Conservation (phyloP, 2,329 filamentous ascomycete genomes). For the Chrysoporthe cubensis region DNA sequence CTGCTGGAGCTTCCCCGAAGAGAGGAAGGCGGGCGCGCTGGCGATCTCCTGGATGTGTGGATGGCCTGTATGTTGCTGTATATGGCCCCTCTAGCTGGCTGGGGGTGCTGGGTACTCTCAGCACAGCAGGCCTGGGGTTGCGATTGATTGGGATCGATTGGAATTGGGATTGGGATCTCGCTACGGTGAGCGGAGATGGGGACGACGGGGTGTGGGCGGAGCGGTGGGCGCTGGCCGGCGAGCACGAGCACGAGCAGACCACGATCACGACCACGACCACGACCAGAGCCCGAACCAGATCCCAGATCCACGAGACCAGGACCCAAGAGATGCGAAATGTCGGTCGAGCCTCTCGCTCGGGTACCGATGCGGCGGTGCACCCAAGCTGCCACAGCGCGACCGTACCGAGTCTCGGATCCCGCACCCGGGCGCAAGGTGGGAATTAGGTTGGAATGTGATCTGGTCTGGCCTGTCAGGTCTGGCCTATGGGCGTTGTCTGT, state of each 20-base stretch:
- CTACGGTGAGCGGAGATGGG: slow-evolving; percentile 8
- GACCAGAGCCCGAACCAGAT: too few species aligned
- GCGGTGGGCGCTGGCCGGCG: slow-evolving; percentile 1
- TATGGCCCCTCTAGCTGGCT: too few species aligned
- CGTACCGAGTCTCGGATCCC: background rate
- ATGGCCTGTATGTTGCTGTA: too few species aligned
- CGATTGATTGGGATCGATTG: background rate
- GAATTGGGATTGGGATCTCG: slow-evolving; percentile 5
- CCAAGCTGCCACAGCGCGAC: background rate
- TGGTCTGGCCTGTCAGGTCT: too few species aligned
- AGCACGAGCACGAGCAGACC: background rate
- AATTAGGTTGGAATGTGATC: too few species aligned
- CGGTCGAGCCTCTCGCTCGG: slow-evolving; percentile 11
- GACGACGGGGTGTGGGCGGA: background rate
- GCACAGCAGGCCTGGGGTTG: background rate
- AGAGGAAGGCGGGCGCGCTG: background rate
- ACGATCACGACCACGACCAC: background rate
- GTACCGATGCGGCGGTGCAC: slow-evolving; percentile 17
- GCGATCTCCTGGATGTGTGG: too few species aligned
- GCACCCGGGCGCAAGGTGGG: background rate
- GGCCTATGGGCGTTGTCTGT: too few species aligned
- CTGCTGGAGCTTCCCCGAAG: background rate
- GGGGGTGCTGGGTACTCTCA: too few species aligned
- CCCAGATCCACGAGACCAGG: too few species aligned
- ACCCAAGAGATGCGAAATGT: background rate